Percentiles rank a stretch among this genome's conserved stretches.
Evolutionary conservation across 2,329 filamentous ascomycete genomes (phyloP).

Genomic region (Fusarium redolens): DNA sequence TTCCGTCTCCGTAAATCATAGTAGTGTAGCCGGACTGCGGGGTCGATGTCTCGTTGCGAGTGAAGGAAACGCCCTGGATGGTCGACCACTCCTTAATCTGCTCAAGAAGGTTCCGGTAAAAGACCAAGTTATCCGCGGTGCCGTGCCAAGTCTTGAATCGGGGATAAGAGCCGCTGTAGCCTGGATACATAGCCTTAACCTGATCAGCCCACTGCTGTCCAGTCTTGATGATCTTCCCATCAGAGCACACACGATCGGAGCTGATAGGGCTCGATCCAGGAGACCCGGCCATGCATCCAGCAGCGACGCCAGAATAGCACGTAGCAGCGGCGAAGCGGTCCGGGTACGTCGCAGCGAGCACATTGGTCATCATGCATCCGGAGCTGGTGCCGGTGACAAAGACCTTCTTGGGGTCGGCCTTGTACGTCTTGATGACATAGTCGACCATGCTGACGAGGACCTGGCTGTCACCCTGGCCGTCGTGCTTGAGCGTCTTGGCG

Average conservation of each 20-base stretch:
- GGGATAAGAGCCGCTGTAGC: slow-evolving; percentile 1
- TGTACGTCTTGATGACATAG: slow-evolving; percentile 8
- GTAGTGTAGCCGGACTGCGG: slow-evolving; percentile 3
- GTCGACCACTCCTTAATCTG: slow-evolving; percentile 19
- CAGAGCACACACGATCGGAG: slow-evolving; percentile 4
- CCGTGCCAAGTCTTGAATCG: slow-evolving; percentile 10
- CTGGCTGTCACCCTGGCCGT: slow-evolving; percentile 9
- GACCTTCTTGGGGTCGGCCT: background rate
- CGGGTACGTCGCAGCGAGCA: slow-evolving; percentile 9
- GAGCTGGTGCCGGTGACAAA: slow-evolving; percentile 14
- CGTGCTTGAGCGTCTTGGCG: slow-evolving; percentile 6
- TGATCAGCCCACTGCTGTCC: slow-evolving; percentile 9
- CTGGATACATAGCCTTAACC: slow-evolving; percentile 2
- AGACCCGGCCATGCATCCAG: slow-evolving; percentile 5
- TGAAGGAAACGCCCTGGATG: background rate
- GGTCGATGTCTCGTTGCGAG: background rate
- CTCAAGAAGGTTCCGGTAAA: slow-evolving; percentile 13
- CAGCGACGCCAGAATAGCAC: slow-evolving; percentile 13
- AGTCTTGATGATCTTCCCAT: background rate
- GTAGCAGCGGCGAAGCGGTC: slow-evolving; percentile 9
- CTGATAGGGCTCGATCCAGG: slow-evolving; percentile 8
- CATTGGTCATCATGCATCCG: slow-evolving; percentile 19
- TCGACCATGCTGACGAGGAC: slow-evolving; percentile 15
- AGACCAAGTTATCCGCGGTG: background rate
- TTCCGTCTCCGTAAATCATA: slow-evolving; percentile 3